Evolutionary conservation across 192 early-diverging fungal species (phyloP), one percentile per base, ranked within the genome.

Genomic region (Podila epigama): DNA sequence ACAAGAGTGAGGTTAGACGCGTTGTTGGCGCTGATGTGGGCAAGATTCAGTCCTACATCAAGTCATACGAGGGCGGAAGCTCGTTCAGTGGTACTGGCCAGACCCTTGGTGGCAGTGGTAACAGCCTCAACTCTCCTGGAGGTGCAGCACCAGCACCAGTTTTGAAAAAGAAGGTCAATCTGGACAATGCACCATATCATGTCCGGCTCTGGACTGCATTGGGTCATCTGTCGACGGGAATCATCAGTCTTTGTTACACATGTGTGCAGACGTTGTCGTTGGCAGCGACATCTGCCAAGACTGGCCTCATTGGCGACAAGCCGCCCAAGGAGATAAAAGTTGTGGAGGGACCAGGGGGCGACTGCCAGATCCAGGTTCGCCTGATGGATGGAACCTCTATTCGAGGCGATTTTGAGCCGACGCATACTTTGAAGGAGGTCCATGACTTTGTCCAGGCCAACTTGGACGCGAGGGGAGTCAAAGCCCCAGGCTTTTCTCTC

Each of bases 71-170:
- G 10, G 63, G 64, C 8, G 71, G 71, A 7, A 55, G 63, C 3
- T 66, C 71, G 2, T 75, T 75, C 35, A 75, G 71, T 16, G 71
- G 71, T 29, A 42, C 50, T n/a, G 71, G 71, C 34, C 71, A 75
- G 59, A 75, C 71, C 4, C 52, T 75, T 7, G 70, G 70, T 15
- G 57, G 70, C 16, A 27, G 63, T 10, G 37, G 36, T 10, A 65
- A 29, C 22, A 16, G 20, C 8, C 33, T 34, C 11, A 31, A 25
- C 33, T 51, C 25, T 13, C 1, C 27, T 22, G 25, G 29, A 29
- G n/a, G 25, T 13, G 15, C 36, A 16, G 13, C 18, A 1, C 22
- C 31, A 40, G 3, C 56, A 13, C 4, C 61, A 12, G 2, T 3
- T 1, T 32, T 44, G 5, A 15, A 22, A 25, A 75, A 22, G 15